Evolutionary conservation across 164 flowering plant species (phyloP), one percentile per base, ranked within the genome.

Genomic region (Liriodendron chinense): DNA sequence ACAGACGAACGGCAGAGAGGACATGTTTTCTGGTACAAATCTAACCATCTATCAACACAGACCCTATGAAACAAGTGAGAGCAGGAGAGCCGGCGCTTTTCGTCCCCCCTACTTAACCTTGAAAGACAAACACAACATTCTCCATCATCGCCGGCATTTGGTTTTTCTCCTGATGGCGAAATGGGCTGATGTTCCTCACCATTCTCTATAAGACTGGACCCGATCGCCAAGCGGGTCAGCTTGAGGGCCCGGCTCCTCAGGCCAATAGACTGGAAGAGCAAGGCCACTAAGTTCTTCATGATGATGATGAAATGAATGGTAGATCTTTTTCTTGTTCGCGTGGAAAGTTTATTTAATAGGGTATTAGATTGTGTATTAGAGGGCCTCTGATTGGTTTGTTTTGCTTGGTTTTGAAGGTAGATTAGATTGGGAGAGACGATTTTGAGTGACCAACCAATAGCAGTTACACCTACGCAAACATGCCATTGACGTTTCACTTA

Each of bases 41-140:
- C 68, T 75, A 93, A 77, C 98, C 98, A 94, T 69, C 80, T 82
- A 14, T 87, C 87, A 0, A 94, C 81, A 50, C 97, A 94, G 0
- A 47, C 77, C 57, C 66, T 75, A 70, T 94, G 98, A 75, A 94
- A 94, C 82, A 80, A 78, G 72, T 93, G 98, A 64, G 25, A 34
- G 72, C 98, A 94, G 2, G 92, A 94, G 62, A 93, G 89, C 10
- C 82, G 80, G 0, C 91, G 78, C 14, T 48, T 77, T 9, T 82
- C 86, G 18, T 82, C 87, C n/a, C 78, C 86, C 22, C 76, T 82
- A 69, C 43, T 57, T 71, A 93, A 47, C 47, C 79, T 79, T 7
- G 89, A 87, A 82, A 91, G 77, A 72, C 98, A 92, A 23, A 90
- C 92, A 72, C 93, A 88, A 72, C 76, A 18, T 53, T 76, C 81